Evolutionary conservation across 2,329 filamentous ascomycete species (phyloP).

Genomic region (Talaromyces albobiverticillius): DNA sequence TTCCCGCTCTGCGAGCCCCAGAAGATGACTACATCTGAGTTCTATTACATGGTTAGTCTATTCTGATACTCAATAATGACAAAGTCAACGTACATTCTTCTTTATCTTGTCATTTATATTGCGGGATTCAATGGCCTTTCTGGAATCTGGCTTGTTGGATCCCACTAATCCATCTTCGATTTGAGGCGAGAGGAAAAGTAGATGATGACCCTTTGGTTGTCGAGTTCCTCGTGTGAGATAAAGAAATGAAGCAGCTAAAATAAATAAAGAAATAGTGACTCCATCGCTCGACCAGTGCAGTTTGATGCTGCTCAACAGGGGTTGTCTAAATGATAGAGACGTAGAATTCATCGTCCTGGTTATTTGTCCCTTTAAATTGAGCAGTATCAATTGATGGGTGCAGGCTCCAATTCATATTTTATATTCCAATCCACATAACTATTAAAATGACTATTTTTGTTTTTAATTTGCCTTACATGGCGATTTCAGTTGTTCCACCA

Average conservation of each 20-base stretch:
- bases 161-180: not conserved
- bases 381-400: too few species aligned
- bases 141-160: not conserved
- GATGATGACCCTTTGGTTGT: not conserved
- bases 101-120: not conserved
- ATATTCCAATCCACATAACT: too few species aligned
- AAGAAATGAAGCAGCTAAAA: not conserved
- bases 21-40: constrained; percentile 1
- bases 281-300: not conserved
- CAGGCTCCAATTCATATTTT: too few species aligned
- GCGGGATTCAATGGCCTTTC: not conserved
- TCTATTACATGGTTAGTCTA: not conserved
- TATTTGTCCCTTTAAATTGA: too few species aligned
- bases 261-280: too few species aligned
- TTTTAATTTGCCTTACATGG: too few species aligned
- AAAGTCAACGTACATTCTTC: not conserved
- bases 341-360: too few species aligned
- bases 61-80: too few species aligned
- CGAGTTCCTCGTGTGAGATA: not conserved
- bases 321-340: too few species aligned
- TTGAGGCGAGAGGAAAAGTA: not conserved
- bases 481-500: too few species aligned
- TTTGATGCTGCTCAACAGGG: not conserved
- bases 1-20: not conserved
- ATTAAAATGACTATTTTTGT: too few species aligned